These are phyloP conservation scores for Termitomyces sp. DNA, from an alignment of 768 basidiomycete species.

Conservation along the genomic window DNA sequence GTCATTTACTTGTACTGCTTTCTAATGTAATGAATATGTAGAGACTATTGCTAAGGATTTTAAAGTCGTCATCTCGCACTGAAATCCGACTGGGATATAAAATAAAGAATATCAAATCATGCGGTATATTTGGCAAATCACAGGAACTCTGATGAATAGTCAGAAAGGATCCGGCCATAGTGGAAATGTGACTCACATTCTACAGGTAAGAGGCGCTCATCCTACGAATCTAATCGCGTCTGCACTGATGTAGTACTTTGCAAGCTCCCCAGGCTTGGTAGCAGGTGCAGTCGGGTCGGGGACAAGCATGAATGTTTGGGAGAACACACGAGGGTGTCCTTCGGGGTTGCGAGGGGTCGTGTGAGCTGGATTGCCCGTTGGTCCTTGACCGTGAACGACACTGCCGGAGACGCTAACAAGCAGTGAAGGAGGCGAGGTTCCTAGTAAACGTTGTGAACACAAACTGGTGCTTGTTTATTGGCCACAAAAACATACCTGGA, in stretches of 20 bases:
- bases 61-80: background rate
- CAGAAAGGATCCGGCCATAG: background rate
- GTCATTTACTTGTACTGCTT: conserved; percentile 8
- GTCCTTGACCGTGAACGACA: conserved; percentile 66
- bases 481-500: conserved; percentile 48
- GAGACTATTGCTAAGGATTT: conserved; percentile 2
- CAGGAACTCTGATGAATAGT: background rate
- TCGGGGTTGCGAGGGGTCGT: conserved; percentile 55
- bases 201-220: conserved; percentile 6
- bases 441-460: conserved; percentile 31
- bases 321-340: conserved; percentile 80
- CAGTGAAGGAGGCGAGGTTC: conserved; percentile 74
- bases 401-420: conserved; percentile 78
- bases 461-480: background rate
- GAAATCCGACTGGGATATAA: conserved; percentile 2
- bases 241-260: conserved; percentile 78
- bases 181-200: conserved; percentile 8
- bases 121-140: conserved; percentile 2
- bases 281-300: conserved; percentile 68
- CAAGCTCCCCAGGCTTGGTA: conserved; percentile 65
- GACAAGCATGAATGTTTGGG: conserved; percentile 83
- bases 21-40: conserved; percentile 10
- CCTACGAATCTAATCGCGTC: conserved; percentile 85
- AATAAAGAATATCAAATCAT: background rate
- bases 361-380: conserved; percentile 52